A percentile compares a stretch with the other conserved stretches of the same genome.
Conservation (phyloP, 345 rosid genomes). For the Populus euphratica region DNA sequence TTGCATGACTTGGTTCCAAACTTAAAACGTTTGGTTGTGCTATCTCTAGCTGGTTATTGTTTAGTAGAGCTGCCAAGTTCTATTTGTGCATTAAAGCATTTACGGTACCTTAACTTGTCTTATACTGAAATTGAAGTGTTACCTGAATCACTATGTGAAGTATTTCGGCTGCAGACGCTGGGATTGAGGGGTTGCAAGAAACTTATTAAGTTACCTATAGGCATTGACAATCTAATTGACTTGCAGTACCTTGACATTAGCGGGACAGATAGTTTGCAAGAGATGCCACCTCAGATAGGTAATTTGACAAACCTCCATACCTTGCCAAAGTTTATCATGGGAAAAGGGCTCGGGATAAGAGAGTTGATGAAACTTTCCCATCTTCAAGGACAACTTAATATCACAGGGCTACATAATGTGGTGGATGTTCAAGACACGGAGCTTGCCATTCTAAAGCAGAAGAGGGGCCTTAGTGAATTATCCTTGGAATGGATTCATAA, state of each 20-base stretch:
- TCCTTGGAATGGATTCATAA: not conserved
- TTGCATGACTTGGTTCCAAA: not conserved
- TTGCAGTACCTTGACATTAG: slow-evolving; percentile 31
- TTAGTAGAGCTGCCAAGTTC: slow-evolving; percentile 6
- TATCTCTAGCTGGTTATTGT: not conserved
- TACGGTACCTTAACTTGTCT: slow-evolving; percentile 9
- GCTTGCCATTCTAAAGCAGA: not conserved
- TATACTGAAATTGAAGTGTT: slow-evolving; percentile 3
- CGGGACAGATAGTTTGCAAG: slow-evolving; percentile 14
- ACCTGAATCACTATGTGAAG: not conserved
- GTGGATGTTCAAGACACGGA: not conserved
- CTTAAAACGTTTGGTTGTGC: not conserved
- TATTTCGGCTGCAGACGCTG: slow-evolving; percentile 25
- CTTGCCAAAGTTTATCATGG: slow-evolving; percentile 31
- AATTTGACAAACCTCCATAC: slow-evolving; percentile 27
- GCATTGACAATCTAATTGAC: slow-evolving; percentile 30
- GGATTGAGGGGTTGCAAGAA: slow-evolving; percentile 15
- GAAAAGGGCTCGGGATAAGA: slow-evolving; percentile 30
- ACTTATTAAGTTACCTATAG: slow-evolving; percentile 32
- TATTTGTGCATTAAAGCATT: not conserved
- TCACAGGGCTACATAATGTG: slow-evolving; percentile 13
- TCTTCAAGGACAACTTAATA: slow-evolving; percentile 36
- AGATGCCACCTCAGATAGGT: slow-evolving; percentile 37
- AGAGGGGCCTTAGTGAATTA: not conserved
- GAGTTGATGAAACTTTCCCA: slow-evolving; percentile 11